Conservation (phyloP, 495 filamentous ascomycete genomes). For the Jackrogersella multiformis region DNA sequence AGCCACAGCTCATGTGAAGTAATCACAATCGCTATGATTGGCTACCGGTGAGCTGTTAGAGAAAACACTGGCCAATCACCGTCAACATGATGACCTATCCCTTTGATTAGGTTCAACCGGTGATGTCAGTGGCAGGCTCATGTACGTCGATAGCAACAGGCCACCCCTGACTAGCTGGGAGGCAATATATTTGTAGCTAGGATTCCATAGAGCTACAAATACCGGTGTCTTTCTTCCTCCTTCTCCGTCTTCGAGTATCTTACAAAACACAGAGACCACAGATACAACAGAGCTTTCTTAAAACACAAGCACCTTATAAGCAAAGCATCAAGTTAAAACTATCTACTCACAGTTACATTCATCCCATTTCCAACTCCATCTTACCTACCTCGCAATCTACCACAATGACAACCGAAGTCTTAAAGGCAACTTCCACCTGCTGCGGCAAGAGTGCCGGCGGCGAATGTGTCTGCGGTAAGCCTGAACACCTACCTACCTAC, state of each 20-base stretch:
- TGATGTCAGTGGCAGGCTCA: constrained; percentile 36
- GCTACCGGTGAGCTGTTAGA: not conserved
- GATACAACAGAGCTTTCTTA: not conserved
- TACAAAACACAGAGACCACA: no score
- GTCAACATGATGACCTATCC: constrained; percentile 35
- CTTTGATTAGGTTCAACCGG: constrained; percentile 12
- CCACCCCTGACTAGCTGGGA: not conserved
- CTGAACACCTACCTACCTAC: not conserved
- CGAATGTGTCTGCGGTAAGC: constrained; percentile 62
- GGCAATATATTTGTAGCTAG: not conserved
- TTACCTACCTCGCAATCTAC: constrained; percentile 6
- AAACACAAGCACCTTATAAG: not conserved
- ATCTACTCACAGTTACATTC: not conserved
- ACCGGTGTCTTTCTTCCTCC: not conserved
- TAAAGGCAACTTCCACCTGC: constrained; percentile 54
- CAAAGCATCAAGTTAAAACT: not conserved
- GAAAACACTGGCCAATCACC: constrained; percentile 24
- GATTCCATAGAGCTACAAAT: constrained; percentile 33
- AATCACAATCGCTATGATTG: constrained; percentile 35
- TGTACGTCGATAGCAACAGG: constrained; percentile 1
- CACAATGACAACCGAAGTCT: constrained; percentile 46
- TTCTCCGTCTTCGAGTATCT: no score
- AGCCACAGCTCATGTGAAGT: no score
- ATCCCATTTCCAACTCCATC: not conserved
- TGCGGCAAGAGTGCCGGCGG: constrained; percentile 57